These are phyloP conservation scores for Emergomyces orientalis DNA, from an alignment of 2,329 filamentous ascomycete species.

Conservation along the genomic window DNA sequence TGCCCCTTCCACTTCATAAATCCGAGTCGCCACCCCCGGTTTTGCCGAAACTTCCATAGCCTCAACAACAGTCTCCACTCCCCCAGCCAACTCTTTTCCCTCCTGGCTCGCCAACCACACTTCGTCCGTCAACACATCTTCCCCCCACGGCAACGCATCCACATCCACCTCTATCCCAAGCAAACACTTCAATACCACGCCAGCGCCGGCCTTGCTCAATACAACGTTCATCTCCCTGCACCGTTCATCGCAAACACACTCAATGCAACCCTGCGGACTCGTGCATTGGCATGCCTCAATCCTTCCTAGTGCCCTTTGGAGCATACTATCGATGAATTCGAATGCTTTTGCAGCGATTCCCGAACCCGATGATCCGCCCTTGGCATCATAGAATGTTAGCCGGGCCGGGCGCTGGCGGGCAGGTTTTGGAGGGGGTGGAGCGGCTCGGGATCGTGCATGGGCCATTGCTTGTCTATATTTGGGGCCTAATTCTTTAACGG, in stretches of 20 bases:
- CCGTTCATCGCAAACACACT: constrained; percentile 76
- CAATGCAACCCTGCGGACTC: constrained; percentile 62
- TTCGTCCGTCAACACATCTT: constrained; percentile 61
- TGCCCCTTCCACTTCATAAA: constrained; percentile 19
- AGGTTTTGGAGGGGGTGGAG: constrained; percentile 30
- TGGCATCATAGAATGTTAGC: constrained; percentile 89
- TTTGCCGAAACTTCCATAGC: constrained; percentile 54
- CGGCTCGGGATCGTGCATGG: constrained; percentile 8
- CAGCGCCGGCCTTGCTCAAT: constrained; percentile 83
- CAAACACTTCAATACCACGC: constrained; percentile 68
- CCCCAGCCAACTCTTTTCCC: constrained; percentile 53
- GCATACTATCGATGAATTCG: constrained; percentile 74
- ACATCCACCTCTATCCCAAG: constrained; percentile 70
- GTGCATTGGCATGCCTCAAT: constrained; percentile 68
- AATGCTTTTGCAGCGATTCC: constrained; percentile 91
- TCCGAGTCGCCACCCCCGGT: constrained; percentile 21
- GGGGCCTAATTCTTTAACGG: constrained; percentile 75
- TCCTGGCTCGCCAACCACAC: neutral
- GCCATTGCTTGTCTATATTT: constrained; percentile 16
- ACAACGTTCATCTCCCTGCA: constrained; percentile 84
- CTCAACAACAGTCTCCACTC: constrained; percentile 72
- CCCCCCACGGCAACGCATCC: constrained; percentile 76
- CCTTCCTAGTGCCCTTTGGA: constrained; percentile 64
- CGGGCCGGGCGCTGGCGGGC: constrained; percentile 72
- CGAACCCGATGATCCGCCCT: constrained; percentile 71